Conservation (phyloP, 2,329 filamentous ascomycete genomes). For the Pseudogymnoascus sp. region DNA sequence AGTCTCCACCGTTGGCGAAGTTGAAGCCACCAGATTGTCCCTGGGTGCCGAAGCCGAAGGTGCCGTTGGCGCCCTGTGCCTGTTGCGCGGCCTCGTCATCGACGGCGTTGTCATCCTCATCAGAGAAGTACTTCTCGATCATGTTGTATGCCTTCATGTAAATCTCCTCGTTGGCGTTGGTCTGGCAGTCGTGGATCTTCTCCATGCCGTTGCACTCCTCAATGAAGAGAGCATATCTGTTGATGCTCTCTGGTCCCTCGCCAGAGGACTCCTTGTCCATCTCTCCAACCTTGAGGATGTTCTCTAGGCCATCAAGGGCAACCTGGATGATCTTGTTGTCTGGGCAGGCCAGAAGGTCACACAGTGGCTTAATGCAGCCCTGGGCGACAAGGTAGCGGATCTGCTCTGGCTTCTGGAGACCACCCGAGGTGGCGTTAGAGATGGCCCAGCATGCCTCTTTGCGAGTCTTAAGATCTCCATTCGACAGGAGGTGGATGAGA, state of each 20-base stretch:
- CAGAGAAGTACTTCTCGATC: conserved; percentile 99
- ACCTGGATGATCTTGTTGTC: conserved; percentile 99
- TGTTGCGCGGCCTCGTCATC: conserved; percentile 74
- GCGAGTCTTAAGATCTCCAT: conserved; percentile 96
- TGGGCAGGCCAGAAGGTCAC: conserved; percentile 88
- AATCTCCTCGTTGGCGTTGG: conserved; percentile 99
- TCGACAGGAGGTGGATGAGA: conserved; percentile 89
- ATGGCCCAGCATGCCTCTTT: conserved; percentile 99
- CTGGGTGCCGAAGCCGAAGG: conserved; percentile 69
- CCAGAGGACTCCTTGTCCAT: conserved; percentile 90
- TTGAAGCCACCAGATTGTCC: conserved; percentile 77
- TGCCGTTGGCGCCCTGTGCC: conserved; percentile 54
- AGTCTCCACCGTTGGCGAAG: conserved; percentile 70
- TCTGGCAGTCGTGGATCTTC: conserved; percentile 99
- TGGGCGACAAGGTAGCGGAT: conserved; percentile 90
- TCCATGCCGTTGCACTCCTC: conserved; percentile 99
- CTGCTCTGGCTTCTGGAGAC: conserved; percentile 97
- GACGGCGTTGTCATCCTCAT: conserved; percentile 75
- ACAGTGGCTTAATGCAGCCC: conserved; percentile 95
- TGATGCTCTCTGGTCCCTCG: conserved; percentile 70
- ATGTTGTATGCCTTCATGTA: conserved; percentile 99
- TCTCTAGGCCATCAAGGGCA: conserved; percentile 93
- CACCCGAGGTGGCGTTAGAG: conserved; percentile 94
- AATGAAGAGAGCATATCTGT: conserved; percentile 95
- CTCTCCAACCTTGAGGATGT: conserved; percentile 98